Evolutionary conservation across 2,329 filamentous ascomycete genomes (phyloP), one percentile per base, ranked within the genome.

Genomic region (Dryadomyces quercivorus): DNA sequence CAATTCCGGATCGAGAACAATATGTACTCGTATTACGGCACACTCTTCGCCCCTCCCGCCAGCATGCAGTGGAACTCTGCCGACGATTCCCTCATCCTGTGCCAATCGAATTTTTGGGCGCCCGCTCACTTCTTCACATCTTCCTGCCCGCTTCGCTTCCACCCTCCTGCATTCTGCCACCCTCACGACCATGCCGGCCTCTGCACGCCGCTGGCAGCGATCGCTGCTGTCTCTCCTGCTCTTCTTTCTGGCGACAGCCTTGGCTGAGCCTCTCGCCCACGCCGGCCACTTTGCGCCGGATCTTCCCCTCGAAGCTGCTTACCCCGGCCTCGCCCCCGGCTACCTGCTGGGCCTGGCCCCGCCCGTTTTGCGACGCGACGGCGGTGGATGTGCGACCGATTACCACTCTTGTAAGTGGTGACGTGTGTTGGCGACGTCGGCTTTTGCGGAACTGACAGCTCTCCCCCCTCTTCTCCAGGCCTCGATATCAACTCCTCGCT

Each of bases 401-500:
- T 56, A 45, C 21, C 60, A 61, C 21, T 58, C 60, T 6, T 60
- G 60, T 59, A 48, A 52, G 56, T 50, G 6, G 2, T 22, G 26
- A 31, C 26, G 26, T 31, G 26, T 31, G 26, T 31, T 31, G 4
- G 26, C 26, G 26, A 31, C 8, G 8, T 31, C 26, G 26, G 26
- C 26, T 31, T 31, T 26, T 20, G 6, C 12, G 13, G 21, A n/a
- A 5, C 42, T 38, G 21, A 44, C n/a, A n/a, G n/a, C n/a, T n/a
- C n/a, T n/a, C n/a, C n/a, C n/a, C n/a, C 38, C 13, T 10, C 6
- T 16, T n/a, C 42, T 38, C 45, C 36, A 63, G 62, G 62, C 56
- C 59, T 61, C 58, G 63, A 65, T 45, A 60, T 64, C 51, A 62
- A 63, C 58, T 60, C 61, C 2, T 55, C 55, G 1, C 38, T 59